A percentile compares a stretch with the other conserved stretches of the same genome.
These are phyloP conservation scores for Hyphopichia wangnamkhiaoensis DNA, from an alignment of 1,139 yeast species.

Conservation along the genomic window DNA sequence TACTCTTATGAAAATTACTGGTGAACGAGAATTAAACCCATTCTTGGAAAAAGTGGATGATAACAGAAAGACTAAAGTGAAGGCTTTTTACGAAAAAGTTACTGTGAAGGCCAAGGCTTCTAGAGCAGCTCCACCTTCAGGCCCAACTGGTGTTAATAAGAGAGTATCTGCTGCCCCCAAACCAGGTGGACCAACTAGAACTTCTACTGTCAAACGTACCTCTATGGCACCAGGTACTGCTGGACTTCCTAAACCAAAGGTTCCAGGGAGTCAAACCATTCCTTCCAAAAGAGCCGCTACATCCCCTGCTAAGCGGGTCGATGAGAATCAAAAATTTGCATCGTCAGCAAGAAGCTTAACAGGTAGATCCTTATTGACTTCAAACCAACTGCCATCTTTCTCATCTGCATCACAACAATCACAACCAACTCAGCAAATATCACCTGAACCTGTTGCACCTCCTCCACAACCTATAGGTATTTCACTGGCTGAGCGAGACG, in stretches of 20 bases:
- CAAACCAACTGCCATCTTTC: slow-evolving; percentile 12
- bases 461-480: slow-evolving; percentile 8
- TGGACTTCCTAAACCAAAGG: slow-evolving; percentile 1
- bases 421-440: neutral
- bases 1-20: slow-evolving; percentile 76
- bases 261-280: slow-evolving; percentile 27
- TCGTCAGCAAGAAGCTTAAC: slow-evolving; percentile 40
- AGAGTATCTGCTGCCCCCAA: slow-evolving; percentile 8
- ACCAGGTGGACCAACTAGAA: slow-evolving; percentile 17
- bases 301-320: slow-evolving; percentile 58
- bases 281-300: slow-evolving; percentile 69
- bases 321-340: slow-evolving; percentile 26
- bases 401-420: neutral
- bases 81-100: slow-evolving; percentile 57
- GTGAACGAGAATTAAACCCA: slow-evolving; percentile 65
- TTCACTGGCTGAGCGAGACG: slow-evolving; percentile 38
- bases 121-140: slow-evolving; percentile 5
- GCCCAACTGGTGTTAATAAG: slow-evolving; percentile 12
- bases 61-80: slow-evolving; percentile 66
- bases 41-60: slow-evolving; percentile 74
- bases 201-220: slow-evolving; percentile 7
- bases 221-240: neutral
- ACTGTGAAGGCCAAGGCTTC: slow-evolving; percentile 45
- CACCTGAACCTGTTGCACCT: slow-evolving; percentile 14
- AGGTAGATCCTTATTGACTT: slow-evolving; percentile 35